A percentile compares a stretch with the other conserved stretches of the same genome.
Evolutionary conservation across 2,329 filamentous ascomycete genomes (phyloP).

Genomic region (Epichloe scottii): DNA sequence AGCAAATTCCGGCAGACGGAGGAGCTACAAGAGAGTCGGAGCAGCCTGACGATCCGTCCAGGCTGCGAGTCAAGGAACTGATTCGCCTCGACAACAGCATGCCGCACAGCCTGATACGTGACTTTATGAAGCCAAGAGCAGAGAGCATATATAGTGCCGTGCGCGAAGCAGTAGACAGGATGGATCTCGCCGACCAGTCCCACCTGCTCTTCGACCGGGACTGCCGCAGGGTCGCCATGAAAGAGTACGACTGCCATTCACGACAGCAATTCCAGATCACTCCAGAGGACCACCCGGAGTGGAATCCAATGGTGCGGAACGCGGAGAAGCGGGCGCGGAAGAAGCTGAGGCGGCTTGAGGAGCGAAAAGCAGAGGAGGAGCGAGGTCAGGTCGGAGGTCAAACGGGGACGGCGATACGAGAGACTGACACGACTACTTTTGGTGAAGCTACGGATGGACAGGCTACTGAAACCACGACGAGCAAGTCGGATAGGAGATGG

Average conservation of each 20-base stretch:
- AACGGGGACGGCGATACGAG: neutral
- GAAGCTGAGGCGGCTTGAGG: neutral
- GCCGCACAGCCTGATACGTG: constrained; percentile 2
- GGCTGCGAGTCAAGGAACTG: neutral
- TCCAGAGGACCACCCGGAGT: neutral
- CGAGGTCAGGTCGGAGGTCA: neutral
- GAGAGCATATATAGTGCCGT: constrained; percentile 1
- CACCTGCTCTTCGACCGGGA: neutral
- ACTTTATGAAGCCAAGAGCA: constrained; percentile 2
- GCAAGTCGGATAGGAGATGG: too few species aligned
- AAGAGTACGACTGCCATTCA: neutral
- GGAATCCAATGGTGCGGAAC: constrained; percentile 1
- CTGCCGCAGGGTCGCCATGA: neutral
- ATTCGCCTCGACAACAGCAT: neutral
- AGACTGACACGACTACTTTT: neutral
- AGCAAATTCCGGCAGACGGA: neutral
- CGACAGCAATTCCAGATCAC: neutral
- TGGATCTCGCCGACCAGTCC: neutral
- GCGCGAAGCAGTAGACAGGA: constrained; percentile 1
- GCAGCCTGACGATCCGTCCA: neutral
- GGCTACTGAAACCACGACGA: neutral
- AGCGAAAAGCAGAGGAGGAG: neutral
- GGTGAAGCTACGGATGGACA: neutral
- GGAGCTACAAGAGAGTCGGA: too few species aligned
- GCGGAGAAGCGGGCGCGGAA: constrained; percentile 1